Base-by-base conservation (phyloP, 768 basidiomycete genomes). In the Podaxis sp. region DNA sequence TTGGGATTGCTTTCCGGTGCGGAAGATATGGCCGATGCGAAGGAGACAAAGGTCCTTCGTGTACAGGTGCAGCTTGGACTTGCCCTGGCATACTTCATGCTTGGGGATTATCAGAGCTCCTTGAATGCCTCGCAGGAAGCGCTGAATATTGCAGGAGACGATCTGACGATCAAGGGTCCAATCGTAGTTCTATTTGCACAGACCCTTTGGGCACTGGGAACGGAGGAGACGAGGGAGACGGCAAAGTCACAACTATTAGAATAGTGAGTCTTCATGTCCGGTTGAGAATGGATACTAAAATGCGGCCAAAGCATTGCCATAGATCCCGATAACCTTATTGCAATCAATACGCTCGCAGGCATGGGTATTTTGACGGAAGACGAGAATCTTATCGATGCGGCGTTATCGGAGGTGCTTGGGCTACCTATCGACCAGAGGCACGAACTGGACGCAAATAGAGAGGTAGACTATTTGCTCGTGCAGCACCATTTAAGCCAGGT, bases 291-390 rank as follows among this genome's bases (percentile, higher is more conserved):
- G 56, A 58, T 55, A 48, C 56, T 51, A 30, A 57, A 53, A 46
- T 37, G 8, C 30, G 52, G 28, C 58, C 20, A 20, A 33, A 96
- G 95, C 68, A 89, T 97, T 66, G 80, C 88, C 0, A 74, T 80
- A 26, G 91, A 96, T 70, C 83, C 89, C 0, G 89, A 89, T 64
- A 93, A 95, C 69, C 71, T 95, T 55, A 80, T 83, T 58, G 93
- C 93, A 1, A 90, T 96, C 72, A 91, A 89, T 51, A 83, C 88
- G 0, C 82, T 98, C 1, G 91, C 91, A 0, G 91, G 90, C n/a
- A 94, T 97, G 85, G 95, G 93, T 11, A 87, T 95, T 60, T 75
- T 95, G 58, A 89, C 89, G 2, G 80, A 81, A 37, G 95, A 96
- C 68, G 87, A 90, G 37, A 83, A 81, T 38, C 81, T 97, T 20